These are phyloP conservation scores for Naganishia friedmannii DNA, from an alignment of 768 basidiomycete species.

Conservation along the genomic window DNA sequence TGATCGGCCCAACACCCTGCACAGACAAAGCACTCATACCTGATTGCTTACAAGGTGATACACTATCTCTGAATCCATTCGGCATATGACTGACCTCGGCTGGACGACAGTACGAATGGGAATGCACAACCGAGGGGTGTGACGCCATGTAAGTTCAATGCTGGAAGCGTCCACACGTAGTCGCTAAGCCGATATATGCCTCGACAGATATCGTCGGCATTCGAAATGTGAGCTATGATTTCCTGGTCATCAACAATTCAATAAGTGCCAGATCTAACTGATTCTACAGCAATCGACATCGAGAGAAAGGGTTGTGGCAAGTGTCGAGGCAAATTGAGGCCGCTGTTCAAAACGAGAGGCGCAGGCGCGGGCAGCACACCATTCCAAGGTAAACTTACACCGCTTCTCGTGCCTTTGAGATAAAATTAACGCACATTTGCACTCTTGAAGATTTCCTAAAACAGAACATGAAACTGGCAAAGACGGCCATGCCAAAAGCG, in stretches of 20 bases:
- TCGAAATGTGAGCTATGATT: conserved; percentile 44
- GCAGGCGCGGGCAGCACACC: conserved; percentile 40
- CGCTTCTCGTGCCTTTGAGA: not conserved
- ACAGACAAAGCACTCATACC: conserved; percentile 54
- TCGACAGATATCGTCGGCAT: conserved; percentile 44
- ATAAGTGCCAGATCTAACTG: too few species aligned
- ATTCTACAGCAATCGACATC: conserved; percentile 48
- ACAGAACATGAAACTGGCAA: conserved; percentile 30
- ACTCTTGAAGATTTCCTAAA: conserved; percentile 16
- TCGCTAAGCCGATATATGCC: not conserved
- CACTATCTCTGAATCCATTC: conserved; percentile 8
- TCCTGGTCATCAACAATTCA: not conserved
- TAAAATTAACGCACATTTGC: not conserved
- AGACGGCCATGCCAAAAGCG: conserved; percentile 22
- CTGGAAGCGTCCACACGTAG: not conserved
- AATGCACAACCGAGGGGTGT: conserved; percentile 41
- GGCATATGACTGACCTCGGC: conserved; percentile 4
- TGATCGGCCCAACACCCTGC: not conserved
- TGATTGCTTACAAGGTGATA: conserved; percentile 52
- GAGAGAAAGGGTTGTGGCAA: conserved; percentile 50
- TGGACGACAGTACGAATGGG: conserved; percentile 40
- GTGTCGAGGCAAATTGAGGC: conserved; percentile 44
- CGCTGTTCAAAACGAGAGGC: conserved; percentile 41
- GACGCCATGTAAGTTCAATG: conserved; percentile 47
- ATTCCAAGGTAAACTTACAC: conserved; percentile 45